Evolutionary conservation across 148 eudicot species (phyloP), one percentile per base, ranked within the genome.

Genomic region (Fagopyrum esculentum): DNA sequence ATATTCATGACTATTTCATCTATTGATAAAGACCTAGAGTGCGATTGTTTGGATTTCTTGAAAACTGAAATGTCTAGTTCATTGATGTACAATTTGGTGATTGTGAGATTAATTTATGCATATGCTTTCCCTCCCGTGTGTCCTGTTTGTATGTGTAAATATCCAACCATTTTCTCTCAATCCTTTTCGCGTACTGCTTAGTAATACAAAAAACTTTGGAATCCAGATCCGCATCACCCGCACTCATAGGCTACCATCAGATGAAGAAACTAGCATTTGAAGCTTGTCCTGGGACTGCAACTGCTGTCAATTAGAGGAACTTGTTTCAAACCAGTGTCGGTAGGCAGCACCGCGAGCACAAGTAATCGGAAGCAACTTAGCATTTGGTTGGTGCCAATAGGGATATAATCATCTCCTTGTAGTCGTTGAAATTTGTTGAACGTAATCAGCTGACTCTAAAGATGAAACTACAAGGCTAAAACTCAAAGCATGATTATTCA

Each of bases 191-290:
- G 0, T 6, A 48, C 51, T 47, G 40, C 47, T n/a, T 76, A 59
- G 69, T 49, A 11, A 29, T 9, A 29, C 16, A 63, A 63, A 63
- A 29, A 9, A 11, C 45, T 29, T 29, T 63, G 45, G 35, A 63
- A 40, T 57, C 77, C 72, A 82, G 84, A 82, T 82, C 52, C 84
- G 84, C 29, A 76, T 82, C 68, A 76, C 74, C 49, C 84, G 84
- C 74, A 82, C 81, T 46, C 74, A 73, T 79, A 76, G 71, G 72
- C 66, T 52, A 56, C 64, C 54, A 4, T 60, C 71, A 47, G 80
- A n/a, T 72, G 9, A 48, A 72, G 55, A 72, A 72, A 30, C 57
- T 49, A 45, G 74, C 57, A 29, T 19, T 35, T 48, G 59, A 72
- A 45, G 29, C 55, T n/a, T 66, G 45, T 66, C 46, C 70, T 35